Percentiles rank a stretch among this genome's conserved stretches.
Conservation (phyloP, 768 basidiomycete genomes). For the Cyclocybe cylindracea region DNA sequence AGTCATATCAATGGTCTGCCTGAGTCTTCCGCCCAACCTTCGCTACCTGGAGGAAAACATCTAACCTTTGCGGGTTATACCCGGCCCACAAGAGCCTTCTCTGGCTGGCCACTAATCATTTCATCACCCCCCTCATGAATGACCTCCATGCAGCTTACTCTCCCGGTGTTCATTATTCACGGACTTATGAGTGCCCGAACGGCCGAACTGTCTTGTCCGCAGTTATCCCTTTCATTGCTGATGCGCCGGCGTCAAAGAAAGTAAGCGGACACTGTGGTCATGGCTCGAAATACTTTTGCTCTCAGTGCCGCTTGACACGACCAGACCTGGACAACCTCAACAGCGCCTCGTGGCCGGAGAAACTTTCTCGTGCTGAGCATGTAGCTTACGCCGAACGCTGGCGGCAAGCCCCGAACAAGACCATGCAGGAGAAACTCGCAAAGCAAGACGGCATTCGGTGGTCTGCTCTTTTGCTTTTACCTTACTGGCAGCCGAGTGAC, state of each 20-base stretch:
- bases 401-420: slow-evolving; percentile 4
- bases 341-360: neutral
- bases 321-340: slow-evolving; percentile 4
- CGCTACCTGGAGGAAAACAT: slow-evolving; percentile 24
- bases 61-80: slow-evolving; percentile 25
- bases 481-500: slow-evolving; percentile 41
- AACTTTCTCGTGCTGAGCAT: slow-evolving; percentile 1
- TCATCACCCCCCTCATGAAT: slow-evolving; percentile 29
- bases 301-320: slow-evolving; percentile 8
- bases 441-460: slow-evolving; percentile 24
- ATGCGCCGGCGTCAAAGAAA: slow-evolving; percentile 12
- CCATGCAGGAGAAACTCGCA: neutral
- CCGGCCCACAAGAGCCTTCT: slow-evolving; percentile 21
- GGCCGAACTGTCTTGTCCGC: slow-evolving; percentile 5
- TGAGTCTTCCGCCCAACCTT: too few species aligned
- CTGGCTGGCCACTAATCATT: slow-evolving; percentile 33
- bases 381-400: slow-evolving; percentile 15
- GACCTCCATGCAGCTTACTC: slow-evolving; percentile 17
- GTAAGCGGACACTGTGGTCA: slow-evolving; percentile 9
- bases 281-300: slow-evolving; percentile 9
- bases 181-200: neutral
- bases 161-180: slow-evolving; percentile 4
- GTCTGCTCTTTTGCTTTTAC: slow-evolving; percentile 29
- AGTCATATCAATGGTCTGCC: neutral
- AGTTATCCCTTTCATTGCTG: slow-evolving; percentile 9